Base-by-base conservation (phyloP, 2,329 filamentous ascomycete species). In the Colletotrichum musae region DNA sequence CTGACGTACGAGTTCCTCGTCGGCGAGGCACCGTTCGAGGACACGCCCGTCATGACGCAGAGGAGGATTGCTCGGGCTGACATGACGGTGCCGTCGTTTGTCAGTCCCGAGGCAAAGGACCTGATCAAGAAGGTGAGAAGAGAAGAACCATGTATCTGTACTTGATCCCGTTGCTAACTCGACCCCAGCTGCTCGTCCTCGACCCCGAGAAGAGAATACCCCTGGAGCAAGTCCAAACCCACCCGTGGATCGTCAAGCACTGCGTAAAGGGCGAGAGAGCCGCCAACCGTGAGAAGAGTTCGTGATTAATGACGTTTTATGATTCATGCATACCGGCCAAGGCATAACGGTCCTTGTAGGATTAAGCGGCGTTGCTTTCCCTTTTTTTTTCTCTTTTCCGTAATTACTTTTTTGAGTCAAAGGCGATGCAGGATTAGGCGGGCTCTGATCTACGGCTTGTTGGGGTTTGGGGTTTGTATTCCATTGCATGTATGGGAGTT, bases 201-300 rank as follows among this genome's bases (percentile, higher is more conserved):
- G 94, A 98, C 77, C 96, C 96, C 0, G 94, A 97, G 77, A 97
- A 97, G 86, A 88, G 96, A 73, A 93, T 99, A 74, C 89, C 94
- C 4, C 88, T 99, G 12, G 94, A 97, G 16, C 92, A 97, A 68
- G 92, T 98, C 45, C 92, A 95, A 80, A 87, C 87, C 60, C 96
- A 98, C 80, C 95, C 96, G 18, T 99, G 96, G 96, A 97, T 99
- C 76, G 80, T 98, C 74, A 98, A 98, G 86, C 94, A 98, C 81
- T 98, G 95, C 80, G 87, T 92, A 72, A 90, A 89, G 81, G 86
- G 86, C n/a, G 86, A 88, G 77, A 81, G 85, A 62, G 84, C 83
- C 6, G 74, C 82, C 45, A 87, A 84, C 77, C 84, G 84, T 68
- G 88, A 88, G 73, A 86, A 82, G 78, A 76, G 63, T 77, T 63